Conservation (phyloP, 2,329 filamentous ascomycete genomes). For the Phialophora expanda region DNA sequence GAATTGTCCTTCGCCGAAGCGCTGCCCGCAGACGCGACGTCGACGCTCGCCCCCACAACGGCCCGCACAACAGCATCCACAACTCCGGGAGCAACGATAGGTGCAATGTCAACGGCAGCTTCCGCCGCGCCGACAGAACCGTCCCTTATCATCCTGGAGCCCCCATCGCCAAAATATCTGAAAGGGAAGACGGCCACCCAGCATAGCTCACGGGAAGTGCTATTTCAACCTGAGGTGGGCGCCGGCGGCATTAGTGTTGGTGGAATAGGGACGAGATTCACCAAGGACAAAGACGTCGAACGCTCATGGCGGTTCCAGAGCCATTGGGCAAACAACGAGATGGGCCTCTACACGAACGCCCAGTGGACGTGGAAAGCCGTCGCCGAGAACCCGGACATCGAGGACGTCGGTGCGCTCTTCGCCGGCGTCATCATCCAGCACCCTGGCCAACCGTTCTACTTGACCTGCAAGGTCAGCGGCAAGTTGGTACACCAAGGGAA, state of each 20-base stretch:
- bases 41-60: neutral
- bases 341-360: conserved; percentile 9
- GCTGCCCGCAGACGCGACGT: neutral
- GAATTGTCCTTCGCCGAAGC: conserved; percentile 11
- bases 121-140: conserved; percentile 5
- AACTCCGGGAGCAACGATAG: neutral
- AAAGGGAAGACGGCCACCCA: conserved; percentile 10
- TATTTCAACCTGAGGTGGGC: conserved; percentile 11
- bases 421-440: conserved; percentile 13
- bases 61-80: neutral
- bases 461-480: conserved; percentile 12
- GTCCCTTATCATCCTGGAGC: conserved; percentile 11
- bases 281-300: conserved; percentile 14
- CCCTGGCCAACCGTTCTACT: conserved; percentile 14
- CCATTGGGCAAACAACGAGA: conserved; percentile 14
- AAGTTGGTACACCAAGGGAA: conserved; percentile 6
- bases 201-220: conserved; percentile 6
- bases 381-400: conserved; percentile 17
- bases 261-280: neutral
- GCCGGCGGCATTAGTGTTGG: neutral
- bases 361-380: conserved; percentile 17
- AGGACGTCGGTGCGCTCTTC: conserved; percentile 12
- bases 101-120: neutral
- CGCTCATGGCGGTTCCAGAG: conserved; percentile 7
- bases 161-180: conserved; percentile 12